A percentile compares a stretch with the other conserved stretches of the same genome.
phyloP scores from a whole-genome alignment of 2,329 filamentous ascomycete genomes.

The Arthroderma sp. region DNA sequence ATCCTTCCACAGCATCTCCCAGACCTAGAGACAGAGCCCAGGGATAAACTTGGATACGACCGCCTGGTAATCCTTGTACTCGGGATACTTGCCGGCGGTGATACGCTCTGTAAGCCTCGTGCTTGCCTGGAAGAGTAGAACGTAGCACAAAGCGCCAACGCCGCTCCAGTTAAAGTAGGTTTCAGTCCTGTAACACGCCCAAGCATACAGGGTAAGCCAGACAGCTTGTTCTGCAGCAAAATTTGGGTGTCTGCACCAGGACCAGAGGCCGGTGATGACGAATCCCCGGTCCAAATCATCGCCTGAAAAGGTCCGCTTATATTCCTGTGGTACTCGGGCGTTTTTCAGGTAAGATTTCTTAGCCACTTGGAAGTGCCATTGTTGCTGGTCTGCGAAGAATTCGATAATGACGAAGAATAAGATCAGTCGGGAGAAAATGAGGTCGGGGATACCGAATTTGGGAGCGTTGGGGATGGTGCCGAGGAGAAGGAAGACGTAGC shows the following conservation, averaged over 20 bases:
- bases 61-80: slow-evolving; percentile 73
- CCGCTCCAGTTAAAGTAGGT: slow-evolving; percentile 67
- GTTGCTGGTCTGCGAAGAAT: slow-evolving; percentile 78
- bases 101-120: slow-evolving; percentile 78
- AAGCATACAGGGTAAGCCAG: slow-evolving; percentile 80
- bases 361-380: slow-evolving; percentile 78
- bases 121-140: slow-evolving; percentile 77
- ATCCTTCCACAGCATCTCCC: slow-evolving; percentile 17
- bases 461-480: slow-evolving; percentile 46
- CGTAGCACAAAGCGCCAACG: slow-evolving; percentile 53
- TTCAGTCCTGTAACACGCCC: slow-evolving; percentile 63
- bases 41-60: slow-evolving; percentile 77
- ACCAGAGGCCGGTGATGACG: slow-evolving; percentile 70
- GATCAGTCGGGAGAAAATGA: slow-evolving; percentile 42
- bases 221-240: slow-evolving; percentile 84
- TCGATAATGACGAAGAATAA: slow-evolving; percentile 51
- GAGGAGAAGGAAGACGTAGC: slow-evolving; percentile 62
- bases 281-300: slow-evolving; percentile 85
- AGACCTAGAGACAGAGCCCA: slow-evolving; percentile 17
- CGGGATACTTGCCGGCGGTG: slow-evolving; percentile 68
- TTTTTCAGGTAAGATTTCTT: slow-evolving; percentile 63
- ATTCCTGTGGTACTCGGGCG: slow-evolving; percentile 51
- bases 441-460: slow-evolving; percentile 46
- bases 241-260: slow-evolving; percentile 83
- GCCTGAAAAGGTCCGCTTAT: slow-evolving; percentile 42